These are phyloP conservation scores for Phytophthora colocasiae DNA, from an alignment of 352 stramenopile species.

Conservation along the genomic window DNA sequence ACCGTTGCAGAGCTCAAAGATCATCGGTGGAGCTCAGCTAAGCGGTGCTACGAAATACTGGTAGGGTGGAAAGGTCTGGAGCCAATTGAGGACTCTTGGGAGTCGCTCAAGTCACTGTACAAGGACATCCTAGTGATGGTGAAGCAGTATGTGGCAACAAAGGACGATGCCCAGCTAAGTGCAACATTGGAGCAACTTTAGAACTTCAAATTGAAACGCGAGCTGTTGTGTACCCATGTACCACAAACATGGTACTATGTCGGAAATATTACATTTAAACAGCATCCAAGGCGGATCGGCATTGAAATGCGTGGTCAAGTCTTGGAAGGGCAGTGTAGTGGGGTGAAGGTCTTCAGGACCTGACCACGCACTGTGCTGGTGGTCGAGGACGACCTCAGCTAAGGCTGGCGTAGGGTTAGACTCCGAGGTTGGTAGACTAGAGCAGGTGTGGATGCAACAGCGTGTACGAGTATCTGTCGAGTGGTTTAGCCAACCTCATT, in stretches of 20 bases:
- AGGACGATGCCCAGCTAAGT: background rate
- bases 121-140: slow-evolving; percentile 22
- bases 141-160: slow-evolving; percentile 5
- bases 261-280: background rate
- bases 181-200: slow-evolving; percentile 6
- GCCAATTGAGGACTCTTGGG: slow-evolving; percentile 22
- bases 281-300: background rate
- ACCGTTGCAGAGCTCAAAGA: slow-evolving; percentile 25
- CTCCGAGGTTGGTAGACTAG: background rate
- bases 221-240: background rate
- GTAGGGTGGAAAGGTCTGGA: slow-evolving; percentile 19
- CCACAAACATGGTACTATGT: background rate
- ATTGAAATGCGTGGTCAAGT: slow-evolving; percentile 12
- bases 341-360: slow-evolving; percentile 19
- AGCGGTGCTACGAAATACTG: slow-evolving; percentile 8
- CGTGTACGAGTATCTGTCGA: slow-evolving; percentile 3
- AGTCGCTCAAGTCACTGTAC: slow-evolving; percentile 5
- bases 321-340: slow-evolving; percentile 16
- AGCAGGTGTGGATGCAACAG: background rate
- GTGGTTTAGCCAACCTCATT: background rate
- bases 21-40: slow-evolving; percentile 8
- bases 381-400: background rate
- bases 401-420: slow-evolving; percentile 6
- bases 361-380: slow-evolving; percentile 13
- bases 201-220: slow-evolving; percentile 2